Percentiles rank a stretch among this genome's conserved stretches.
phyloP scores from a whole-genome alignment of 2,329 filamentous ascomycete species.

The Dendrostoma leiphaemia region DNA sequence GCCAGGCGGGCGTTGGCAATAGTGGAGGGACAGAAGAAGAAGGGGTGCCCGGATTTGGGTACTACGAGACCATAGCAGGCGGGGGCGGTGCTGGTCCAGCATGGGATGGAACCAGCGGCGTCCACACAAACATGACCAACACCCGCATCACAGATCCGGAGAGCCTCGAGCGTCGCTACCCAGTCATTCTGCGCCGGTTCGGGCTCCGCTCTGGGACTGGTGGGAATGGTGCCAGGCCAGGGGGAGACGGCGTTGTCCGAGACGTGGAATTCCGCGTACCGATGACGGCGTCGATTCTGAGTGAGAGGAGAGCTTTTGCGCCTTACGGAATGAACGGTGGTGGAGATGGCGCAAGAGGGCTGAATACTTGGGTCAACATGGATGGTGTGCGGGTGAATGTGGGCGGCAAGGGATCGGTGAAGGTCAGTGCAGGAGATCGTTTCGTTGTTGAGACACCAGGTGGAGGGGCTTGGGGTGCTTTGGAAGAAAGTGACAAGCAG shows the following conservation, averaged over 20 bases:
- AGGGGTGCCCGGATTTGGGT: constrained; percentile 20
- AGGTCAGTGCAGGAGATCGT: constrained; percentile 29
- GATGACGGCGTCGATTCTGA: constrained; percentile 34
- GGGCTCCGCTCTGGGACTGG: constrained; percentile 26
- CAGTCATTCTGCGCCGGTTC: constrained; percentile 29
- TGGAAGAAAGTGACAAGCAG: not conserved
- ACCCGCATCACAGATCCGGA: constrained; percentile 28
- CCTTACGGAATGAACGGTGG: constrained; percentile 34
- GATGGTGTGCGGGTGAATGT: constrained; percentile 28
- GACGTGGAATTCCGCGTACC: constrained; percentile 30
- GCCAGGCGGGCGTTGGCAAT: constrained; percentile 22
- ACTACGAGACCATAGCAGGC: constrained; percentile 30
- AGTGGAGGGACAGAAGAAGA: not conserved
- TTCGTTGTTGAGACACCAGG: constrained; percentile 36
- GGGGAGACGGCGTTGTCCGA: constrained; percentile 30
- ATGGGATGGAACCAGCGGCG: constrained; percentile 24
- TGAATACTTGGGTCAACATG: constrained; percentile 23
- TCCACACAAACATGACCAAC: constrained; percentile 26
- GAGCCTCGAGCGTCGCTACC: constrained; percentile 31
- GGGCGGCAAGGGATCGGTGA: constrained; percentile 29
- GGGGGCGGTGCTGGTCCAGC: constrained; percentile 29
- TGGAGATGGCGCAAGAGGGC: constrained; percentile 15
- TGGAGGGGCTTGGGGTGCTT: constrained; percentile 27
- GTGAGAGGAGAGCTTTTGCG: constrained; percentile 29
- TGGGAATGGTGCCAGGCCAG: constrained; percentile 26